These are phyloP conservation scores for Acacia acuminata DNA, from an alignment of 306 rosid species.

Conservation along the genomic window DNA sequence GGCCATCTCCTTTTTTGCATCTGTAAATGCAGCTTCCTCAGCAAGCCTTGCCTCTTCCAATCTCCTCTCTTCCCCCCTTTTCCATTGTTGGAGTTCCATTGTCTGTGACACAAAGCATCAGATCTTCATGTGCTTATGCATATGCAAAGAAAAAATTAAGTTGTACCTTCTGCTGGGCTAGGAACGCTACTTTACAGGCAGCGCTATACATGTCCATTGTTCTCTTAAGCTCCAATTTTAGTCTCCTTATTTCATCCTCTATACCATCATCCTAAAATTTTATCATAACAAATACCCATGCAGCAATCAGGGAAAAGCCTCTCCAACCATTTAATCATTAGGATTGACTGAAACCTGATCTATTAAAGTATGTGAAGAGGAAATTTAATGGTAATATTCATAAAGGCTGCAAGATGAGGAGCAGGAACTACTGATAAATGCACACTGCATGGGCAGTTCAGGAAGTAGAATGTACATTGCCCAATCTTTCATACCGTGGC, in stretches of 20 bases:
- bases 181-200: conserved; percentile 86
- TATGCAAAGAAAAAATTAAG: neutral
- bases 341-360: too few relatives aligned
- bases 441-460: neutral
- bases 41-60: neutral
- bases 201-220: conserved; percentile 92
- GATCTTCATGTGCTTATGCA: too few relatives aligned
- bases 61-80: neutral
- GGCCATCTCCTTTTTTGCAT: neutral
- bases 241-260: conserved; percentile 86
- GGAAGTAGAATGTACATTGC: neutral
- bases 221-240: conserved; percentile 87
- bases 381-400: neutral
- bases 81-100: neutral
- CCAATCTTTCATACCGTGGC: neutral
- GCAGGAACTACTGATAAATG: neutral
- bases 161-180: conserved; percentile 57
- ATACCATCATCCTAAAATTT: conserved; percentile 65
- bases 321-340: too few relatives aligned
- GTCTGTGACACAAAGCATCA: neutral
- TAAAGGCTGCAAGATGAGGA: neutral
- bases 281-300: neutral
- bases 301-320: neutral
- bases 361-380: neutral
- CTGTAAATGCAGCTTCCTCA: neutral